phyloP scores from a whole-genome alignment of 2,329 filamentous ascomycete species.

The Arthrobotrys sphaeroides region DNA sequence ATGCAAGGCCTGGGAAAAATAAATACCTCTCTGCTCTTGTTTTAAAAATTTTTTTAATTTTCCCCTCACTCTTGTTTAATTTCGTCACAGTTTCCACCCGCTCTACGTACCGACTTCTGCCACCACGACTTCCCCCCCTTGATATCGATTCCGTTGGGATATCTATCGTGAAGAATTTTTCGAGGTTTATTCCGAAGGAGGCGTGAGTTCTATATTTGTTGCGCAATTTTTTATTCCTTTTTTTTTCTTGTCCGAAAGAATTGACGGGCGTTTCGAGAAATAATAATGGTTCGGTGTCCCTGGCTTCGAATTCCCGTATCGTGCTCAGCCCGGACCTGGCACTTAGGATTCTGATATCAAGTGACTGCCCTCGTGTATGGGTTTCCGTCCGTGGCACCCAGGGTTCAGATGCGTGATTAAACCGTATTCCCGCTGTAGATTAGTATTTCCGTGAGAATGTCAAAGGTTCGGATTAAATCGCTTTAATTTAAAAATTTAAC shows the following conservation, averaged over 20 bases:
- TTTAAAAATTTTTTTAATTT: neutral
- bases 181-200: slow-evolving; percentile 9
- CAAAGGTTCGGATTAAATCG: neutral
- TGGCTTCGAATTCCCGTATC: neutral
- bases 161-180: slow-evolving; percentile 10
- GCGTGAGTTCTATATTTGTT: neutral
- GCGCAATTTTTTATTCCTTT: neutral
- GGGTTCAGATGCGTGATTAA: slow-evolving; percentile 15
- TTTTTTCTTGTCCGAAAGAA: slow-evolving; percentile 2
- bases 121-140: neutral
- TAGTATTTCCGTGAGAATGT: neutral
- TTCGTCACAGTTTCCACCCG: no score
- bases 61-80: no score
- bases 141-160: neutral
- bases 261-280: no score
- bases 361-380: neutral
- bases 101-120: no score
- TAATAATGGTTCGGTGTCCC: no score
- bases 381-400: slow-evolving; percentile 2
- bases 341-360: slow-evolving; percentile 23
- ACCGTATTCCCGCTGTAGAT: neutral
- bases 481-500: neutral
- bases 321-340: neutral
- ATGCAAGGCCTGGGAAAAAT: slow-evolving; percentile 15
- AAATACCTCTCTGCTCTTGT: slow-evolving; percentile 2